phyloP scores from a whole-genome alignment of 2,329 filamentous ascomycete species.

The Aspergillus sp. region DNA sequence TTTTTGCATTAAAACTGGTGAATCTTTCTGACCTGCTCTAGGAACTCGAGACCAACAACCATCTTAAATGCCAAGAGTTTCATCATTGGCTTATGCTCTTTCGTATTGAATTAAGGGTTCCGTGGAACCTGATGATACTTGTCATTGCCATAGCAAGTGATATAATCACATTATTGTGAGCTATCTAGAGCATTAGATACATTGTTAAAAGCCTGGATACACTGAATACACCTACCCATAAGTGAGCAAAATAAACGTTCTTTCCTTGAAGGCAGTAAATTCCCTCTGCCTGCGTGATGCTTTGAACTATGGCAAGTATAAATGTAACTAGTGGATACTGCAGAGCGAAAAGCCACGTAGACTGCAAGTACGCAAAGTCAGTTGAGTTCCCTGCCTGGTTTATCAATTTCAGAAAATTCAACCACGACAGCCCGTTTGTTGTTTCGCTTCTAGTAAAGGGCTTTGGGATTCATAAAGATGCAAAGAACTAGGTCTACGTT shows the following conservation, averaged over 20 bases:
- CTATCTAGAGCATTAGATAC: not conserved
- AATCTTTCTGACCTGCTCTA: not conserved
- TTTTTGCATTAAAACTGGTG: not conserved
- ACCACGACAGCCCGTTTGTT: no score
- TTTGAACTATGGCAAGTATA: not conserved
- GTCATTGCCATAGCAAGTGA: not conserved
- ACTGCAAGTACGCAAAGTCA: no score
- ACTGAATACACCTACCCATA: not conserved
- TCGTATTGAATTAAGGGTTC: not conserved
- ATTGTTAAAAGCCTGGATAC: no score
- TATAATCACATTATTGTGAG: not conserved
- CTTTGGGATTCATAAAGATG: no score
- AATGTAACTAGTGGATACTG: not conserved
- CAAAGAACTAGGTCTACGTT: no score
- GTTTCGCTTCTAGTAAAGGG: no score
- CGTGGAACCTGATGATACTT: not conserved
- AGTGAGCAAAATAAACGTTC: not conserved
- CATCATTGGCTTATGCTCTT: not conserved
- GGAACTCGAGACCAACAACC: not conserved
- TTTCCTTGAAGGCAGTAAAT: not conserved
- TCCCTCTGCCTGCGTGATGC: not conserved
- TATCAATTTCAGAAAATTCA: no score
- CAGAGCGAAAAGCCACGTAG: not conserved
- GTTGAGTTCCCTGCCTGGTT: no score
- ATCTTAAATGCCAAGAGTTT: not conserved